Base-by-base conservation (phyloP, 176 grass and related monocot genomes). In the Carex pumila region DNA sequence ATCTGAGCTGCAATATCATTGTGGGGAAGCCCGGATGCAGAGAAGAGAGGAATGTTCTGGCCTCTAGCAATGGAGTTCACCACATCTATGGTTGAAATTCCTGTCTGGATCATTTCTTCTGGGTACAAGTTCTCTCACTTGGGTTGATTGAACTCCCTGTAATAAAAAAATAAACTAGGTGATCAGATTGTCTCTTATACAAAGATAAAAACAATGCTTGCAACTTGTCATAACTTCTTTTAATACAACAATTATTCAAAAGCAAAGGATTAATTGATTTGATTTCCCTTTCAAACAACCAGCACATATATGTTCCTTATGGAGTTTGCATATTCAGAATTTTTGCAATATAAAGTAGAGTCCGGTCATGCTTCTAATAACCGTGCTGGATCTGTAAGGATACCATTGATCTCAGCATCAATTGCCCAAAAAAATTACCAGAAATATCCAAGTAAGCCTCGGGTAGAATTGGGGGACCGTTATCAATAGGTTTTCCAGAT, bases 1-100 rank as follows among this genome's bases (percentile, higher is more conserved):
- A 99, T 99, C 52, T 99, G 97, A 79, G 97, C 97, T 79, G 93
- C 97, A 76, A 99, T 99, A 86, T 99, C 97, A 80, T 99, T 99
- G 79, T 99, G 97, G 72, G 97, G 97, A 80, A 99, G 93, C 54
- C 97, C 97, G 83, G 93, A 91, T 87, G 97, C 97, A 91, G 97
- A 99, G 87, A 99, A 99, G 56, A 99, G 90, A 18, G 97, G 97
- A 87, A 99, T 99, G 72, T 99, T 99, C 87, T 99, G 97, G 17
- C 97, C 97, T 88, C 97, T 85, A 87, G 97, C 97, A 88, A 99
- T 99, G 29, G 97, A 99, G 84, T 99, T 99, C 97, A 99, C 96
- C 84, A 99, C 97, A 86, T 99, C 97, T 63, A 99, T 99, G 77
- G 97, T 99, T 55, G 97, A 99, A 87, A 99, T 99, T 22, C 97